Percentiles rank a stretch among this genome's conserved stretches.
Conservation (phyloP, 805 yeast genomes). For the Pichia pseudocactophila region DNA sequence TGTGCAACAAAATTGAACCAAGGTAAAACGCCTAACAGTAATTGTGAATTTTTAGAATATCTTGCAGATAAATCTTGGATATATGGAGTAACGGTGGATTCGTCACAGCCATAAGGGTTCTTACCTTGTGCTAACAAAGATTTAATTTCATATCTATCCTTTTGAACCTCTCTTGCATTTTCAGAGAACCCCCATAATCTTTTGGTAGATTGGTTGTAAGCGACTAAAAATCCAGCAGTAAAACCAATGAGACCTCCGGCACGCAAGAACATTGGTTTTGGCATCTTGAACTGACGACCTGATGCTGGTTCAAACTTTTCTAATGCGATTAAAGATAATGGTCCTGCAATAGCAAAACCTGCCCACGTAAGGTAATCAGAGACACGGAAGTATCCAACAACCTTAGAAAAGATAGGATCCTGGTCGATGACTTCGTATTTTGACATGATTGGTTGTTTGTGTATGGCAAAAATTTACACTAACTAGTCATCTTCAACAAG, state of each 20-base stretch:
- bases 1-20: slow-evolving; percentile 79
- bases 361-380: slow-evolving; percentile 52
- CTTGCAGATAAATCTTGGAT: slow-evolving; percentile 67
- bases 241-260: slow-evolving; percentile 55
- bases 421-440: slow-evolving; percentile 46
- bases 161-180: slow-evolving; percentile 58
- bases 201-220: slow-evolving; percentile 57
- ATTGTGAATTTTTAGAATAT: slow-evolving; percentile 65
- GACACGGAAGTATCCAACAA: slow-evolving; percentile 61
- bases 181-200: slow-evolving; percentile 76
- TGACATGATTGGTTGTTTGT: slow-evolving; percentile 11
- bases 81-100: slow-evolving; percentile 54
- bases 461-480: not conserved
- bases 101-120: slow-evolving; percentile 52
- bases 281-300: slow-evolving; percentile 38
- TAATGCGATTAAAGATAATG: slow-evolving; percentile 34
- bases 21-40: slow-evolving; percentile 54
- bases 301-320: slow-evolving; percentile 40
- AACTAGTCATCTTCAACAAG: not conserved
- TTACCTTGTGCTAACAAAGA: slow-evolving; percentile 52
- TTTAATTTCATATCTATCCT: slow-evolving; percentile 70
- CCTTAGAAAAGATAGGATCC: slow-evolving; percentile 70
- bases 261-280: slow-evolving; percentile 50
- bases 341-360: slow-evolving; percentile 40
- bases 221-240: slow-evolving; percentile 64